Evolutionary conservation across 768 basidiomycete species (phyloP).

Genomic region (Mycena haematopus): DNA sequence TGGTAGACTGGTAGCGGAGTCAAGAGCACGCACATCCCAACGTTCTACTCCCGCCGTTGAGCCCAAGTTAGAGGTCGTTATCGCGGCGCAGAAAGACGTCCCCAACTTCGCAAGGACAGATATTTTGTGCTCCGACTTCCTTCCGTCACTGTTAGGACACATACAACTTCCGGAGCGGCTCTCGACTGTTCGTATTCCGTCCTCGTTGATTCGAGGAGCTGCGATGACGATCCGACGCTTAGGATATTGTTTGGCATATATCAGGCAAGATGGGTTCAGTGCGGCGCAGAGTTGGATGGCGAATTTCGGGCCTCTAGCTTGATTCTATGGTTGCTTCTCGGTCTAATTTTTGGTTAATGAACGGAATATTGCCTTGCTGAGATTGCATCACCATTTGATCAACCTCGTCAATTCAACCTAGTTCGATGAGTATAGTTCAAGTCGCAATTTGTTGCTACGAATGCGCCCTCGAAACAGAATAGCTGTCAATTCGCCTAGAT

Average conservation of each 20-base stretch:
- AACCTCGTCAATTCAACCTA: too few relatives aligned
- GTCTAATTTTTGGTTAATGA: neutral
- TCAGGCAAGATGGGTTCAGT: conserved; percentile 1
- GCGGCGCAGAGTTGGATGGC: conserved; percentile 5
- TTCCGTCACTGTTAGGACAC: neutral
- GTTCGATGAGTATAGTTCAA: too few relatives aligned
- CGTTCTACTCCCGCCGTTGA: neutral
- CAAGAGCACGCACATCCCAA: neutral
- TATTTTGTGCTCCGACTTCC: too few relatives aligned
- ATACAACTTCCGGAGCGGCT: neutral
- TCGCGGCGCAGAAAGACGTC: neutral
- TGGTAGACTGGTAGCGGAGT: conserved; percentile 13
- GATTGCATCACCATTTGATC: too few relatives aligned
- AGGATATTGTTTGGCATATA: neutral
- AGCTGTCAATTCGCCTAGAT: too few relatives aligned
- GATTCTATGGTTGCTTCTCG: neutral
- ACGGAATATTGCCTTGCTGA: neutral
- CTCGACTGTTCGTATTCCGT: neutral
- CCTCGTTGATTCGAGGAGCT: conserved; percentile 2
- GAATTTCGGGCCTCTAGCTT: neutral
- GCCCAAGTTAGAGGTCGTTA: neutral
- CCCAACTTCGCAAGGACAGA: neutral
- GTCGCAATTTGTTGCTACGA: too few relatives aligned
- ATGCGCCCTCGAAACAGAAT: too few relatives aligned
- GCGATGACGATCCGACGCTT: neutral